Evolutionary conservation across 768 basidiomycete genomes (phyloP).

Genomic region (Suillus subaureus): DNA sequence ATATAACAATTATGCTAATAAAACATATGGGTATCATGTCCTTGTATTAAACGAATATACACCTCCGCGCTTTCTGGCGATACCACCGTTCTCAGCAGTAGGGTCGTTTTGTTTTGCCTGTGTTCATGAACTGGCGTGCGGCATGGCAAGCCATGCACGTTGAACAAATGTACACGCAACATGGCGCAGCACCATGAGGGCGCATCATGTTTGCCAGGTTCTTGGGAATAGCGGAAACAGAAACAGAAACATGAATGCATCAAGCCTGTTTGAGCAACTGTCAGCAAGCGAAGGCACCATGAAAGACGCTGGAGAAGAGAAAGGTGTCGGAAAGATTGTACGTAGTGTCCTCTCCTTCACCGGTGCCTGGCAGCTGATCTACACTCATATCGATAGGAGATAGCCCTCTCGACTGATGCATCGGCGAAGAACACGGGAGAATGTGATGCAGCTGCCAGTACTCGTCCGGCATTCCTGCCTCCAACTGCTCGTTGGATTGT

Average conservation of each 20-base stretch:
- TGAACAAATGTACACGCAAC: not conserved
- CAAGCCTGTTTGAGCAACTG: not conserved
- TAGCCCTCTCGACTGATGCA: slow-evolving; percentile 1
- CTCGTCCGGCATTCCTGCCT: not conserved
- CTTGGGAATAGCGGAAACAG: not conserved
- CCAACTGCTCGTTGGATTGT: not conserved
- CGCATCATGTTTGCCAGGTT: not conserved
- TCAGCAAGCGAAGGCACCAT: not conserved
- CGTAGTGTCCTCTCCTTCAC: not conserved
- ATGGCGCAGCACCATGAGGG: not conserved
- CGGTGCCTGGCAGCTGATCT: not conserved
- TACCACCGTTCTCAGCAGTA: not conserved
- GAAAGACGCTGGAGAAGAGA: not conserved
- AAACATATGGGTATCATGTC: not conserved
- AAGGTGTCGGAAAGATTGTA: not conserved
- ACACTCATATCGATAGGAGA: slow-evolving; percentile 6
- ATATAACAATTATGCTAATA: not conserved
- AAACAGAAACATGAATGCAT: not conserved
- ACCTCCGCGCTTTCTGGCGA: not conserved
- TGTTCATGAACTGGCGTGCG: not conserved
- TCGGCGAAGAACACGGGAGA: not conserved
- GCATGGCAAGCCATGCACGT: not conserved
- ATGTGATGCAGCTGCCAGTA: not conserved
- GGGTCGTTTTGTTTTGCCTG: not conserved
- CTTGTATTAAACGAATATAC: not conserved